A percentile compares a stretch with the other conserved stretches of the same genome.
Evolutionary conservation across 495 filamentous ascomycete species (phyloP).

Genomic region (Neurospora tetraspora): DNA sequence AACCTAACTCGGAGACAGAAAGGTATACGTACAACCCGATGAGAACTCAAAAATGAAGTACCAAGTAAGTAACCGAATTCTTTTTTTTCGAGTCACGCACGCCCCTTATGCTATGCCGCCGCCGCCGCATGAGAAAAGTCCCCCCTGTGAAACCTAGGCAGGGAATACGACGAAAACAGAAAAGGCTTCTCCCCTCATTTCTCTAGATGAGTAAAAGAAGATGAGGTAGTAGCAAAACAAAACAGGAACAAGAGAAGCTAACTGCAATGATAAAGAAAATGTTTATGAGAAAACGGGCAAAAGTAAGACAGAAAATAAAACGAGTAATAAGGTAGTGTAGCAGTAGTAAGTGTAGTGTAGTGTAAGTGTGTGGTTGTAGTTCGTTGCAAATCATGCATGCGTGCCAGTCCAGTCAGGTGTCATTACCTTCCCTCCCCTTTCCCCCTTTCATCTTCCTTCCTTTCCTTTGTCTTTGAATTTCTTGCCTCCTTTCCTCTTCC

Average conservation of each 20-base stretch:
- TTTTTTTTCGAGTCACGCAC: background rate
- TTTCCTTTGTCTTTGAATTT: background rate
- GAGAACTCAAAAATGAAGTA: background rate
- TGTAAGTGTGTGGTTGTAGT: background rate
- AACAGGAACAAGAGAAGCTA: background rate
- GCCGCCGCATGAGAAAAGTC: background rate
- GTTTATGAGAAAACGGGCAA: background rate
- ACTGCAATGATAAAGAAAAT: background rate
- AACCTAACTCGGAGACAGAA: background rate
- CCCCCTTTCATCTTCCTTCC: background rate
- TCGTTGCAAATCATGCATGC: background rate
- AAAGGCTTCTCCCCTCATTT: background rate
- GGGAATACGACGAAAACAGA: background rate
- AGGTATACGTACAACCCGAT: background rate
- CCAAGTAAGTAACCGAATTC: background rate
- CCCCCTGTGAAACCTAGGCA: background rate
- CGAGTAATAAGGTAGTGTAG: background rate
- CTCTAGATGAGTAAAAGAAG: background rate
- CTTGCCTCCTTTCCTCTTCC: background rate
- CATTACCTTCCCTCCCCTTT: background rate
- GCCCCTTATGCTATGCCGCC: background rate
- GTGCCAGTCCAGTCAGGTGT: background rate
- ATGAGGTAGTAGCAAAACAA: background rate
- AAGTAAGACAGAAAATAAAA: background rate
- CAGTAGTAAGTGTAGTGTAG: background rate